Percentiles rank a stretch among this genome's conserved stretches.
phyloP scores from a whole-genome alignment of 2,329 filamentous ascomycete genomes.

The Neofusicoccum sp. region DNA sequence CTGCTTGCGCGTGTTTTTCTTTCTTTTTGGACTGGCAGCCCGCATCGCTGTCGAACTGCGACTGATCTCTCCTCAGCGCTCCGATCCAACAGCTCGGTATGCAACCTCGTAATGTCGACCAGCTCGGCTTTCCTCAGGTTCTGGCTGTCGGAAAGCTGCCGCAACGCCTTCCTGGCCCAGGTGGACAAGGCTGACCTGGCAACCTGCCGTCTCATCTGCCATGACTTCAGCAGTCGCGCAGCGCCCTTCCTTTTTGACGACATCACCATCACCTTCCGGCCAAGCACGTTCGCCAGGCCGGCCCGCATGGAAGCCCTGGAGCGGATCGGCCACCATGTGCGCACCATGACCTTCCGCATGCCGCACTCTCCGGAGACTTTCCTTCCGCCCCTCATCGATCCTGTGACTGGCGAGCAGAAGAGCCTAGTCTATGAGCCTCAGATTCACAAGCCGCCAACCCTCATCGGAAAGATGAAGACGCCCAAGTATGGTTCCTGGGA shows the following conservation, averaged over 20 bases:
- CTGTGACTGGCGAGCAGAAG: slow-evolving; percentile 74
- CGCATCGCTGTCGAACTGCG: slow-evolving; percentile 26
- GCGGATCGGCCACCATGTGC: slow-evolving; percentile 76
- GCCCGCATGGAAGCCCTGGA: slow-evolving; percentile 73
- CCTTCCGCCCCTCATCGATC: slow-evolving; percentile 81
- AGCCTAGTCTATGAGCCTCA: slow-evolving; percentile 82
- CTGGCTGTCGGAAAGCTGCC: slow-evolving; percentile 52
- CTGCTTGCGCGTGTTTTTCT: background rate
- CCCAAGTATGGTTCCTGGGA: slow-evolving; percentile 81
- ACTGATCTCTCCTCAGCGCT: slow-evolving; percentile 36
- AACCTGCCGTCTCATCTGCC: slow-evolving; percentile 65
- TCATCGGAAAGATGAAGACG: slow-evolving; percentile 57
- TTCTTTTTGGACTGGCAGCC: background rate
- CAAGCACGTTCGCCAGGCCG: slow-evolving; percentile 75
- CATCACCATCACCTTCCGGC: slow-evolving; percentile 69
- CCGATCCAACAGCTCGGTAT: slow-evolving; percentile 50
- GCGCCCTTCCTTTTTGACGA: slow-evolving; percentile 71
- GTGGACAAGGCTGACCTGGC: slow-evolving; percentile 46
- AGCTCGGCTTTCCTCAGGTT: slow-evolving; percentile 53
- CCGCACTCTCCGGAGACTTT: slow-evolving; percentile 78
- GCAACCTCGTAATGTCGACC: slow-evolving; percentile 52
- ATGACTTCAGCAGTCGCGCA: slow-evolving; percentile 70
- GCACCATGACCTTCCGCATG: slow-evolving; percentile 76
- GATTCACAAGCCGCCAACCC: slow-evolving; percentile 59
- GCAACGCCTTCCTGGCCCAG: slow-evolving; percentile 47